Base-by-base conservation (phyloP, 2,329 filamentous ascomycete genomes). In the Pseudogymnoascus sp. region DNA sequence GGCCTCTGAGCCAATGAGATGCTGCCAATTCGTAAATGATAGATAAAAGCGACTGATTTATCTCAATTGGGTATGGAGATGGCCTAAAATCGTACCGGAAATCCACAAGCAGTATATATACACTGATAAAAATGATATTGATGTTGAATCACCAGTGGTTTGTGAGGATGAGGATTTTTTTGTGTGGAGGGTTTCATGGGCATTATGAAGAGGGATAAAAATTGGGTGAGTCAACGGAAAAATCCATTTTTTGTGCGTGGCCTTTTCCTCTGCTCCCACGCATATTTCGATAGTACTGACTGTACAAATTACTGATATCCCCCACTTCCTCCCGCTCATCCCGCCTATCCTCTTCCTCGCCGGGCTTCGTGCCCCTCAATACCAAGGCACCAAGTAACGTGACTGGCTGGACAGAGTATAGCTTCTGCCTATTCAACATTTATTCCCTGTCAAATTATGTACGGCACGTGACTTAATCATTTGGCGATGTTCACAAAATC, bases 221-320 rank as follows among this genome's bases (percentile, higher is more conserved):
- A 50, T 18, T 33, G 47, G 47, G 47, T 53, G 47, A 58, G 33
- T 58, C 57, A 58, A 58, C 33, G 33, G 57, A 37, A 58, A 58
- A 58, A 22, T 38, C 36, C 57, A 53, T 53, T 53, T 53, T 53
- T 53, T 53, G 47, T 53, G 47, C 47, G 47, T 53, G 47, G 25
- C 47, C 47, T 53, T 53, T 53, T 18, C 5, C 25, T 53, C 47
- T 33, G 22, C 3, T 37, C 35, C 11, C 47, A 33, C 5, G 18
- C 33, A 58, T 58, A 58, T 58, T 22, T 9, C n/a, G n/a, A 43
- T 22, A 43, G 7, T 15, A 43, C 25, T 20, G 18, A 20, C 25
- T 47, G 41, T 20, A 47, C 41, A 47, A 28, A 28, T 20, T 28
- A 47, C 18, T 47, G 57, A 58, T 58, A 58, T 58, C 57, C 57